A percentile compares a stretch with the other conserved stretches of the same genome.
Conservation (phyloP, 257 asterid genomes). For the Catharanthus roseus region DNA sequence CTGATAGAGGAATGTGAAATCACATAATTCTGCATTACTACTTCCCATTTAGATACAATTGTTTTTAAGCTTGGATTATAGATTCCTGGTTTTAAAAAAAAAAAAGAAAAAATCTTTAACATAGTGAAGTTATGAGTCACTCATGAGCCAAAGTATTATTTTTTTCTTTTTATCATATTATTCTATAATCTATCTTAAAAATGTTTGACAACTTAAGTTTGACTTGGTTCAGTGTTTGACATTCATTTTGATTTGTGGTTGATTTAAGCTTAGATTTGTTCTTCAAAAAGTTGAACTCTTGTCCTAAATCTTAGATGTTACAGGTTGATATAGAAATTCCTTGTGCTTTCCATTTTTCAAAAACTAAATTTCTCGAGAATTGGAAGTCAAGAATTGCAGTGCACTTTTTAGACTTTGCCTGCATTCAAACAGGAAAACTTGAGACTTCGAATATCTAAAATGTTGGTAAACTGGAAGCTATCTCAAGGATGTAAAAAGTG, state of each 20-base stretch:
- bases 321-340: background rate
- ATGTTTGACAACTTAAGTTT: background rate
- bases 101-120: too few species aligned
- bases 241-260: background rate
- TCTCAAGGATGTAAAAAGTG: too few species aligned
- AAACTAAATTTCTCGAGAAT: background rate
- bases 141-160: too few species aligned
- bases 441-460: too few species aligned
- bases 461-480: background rate
- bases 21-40: too few species aligned
- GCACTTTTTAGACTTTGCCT: background rate
- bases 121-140: too few species aligned
- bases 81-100: too few species aligned
- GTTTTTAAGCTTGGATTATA: too few species aligned
- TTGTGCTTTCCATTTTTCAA: background rate
- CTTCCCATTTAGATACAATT: too few species aligned
- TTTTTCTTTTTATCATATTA: background rate
- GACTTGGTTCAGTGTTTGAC: background rate
- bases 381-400: background rate
- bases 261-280: background rate
- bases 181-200: background rate
- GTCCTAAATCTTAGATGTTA: background rate
- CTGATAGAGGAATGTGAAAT: background rate
- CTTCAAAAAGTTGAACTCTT: background rate
- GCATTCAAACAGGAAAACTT: background rate